Evolutionary conservation across 495 filamentous ascomycete species (phyloP), one percentile per base, ranked within the genome.

Genomic region (Daldinia concentrica): DNA sequence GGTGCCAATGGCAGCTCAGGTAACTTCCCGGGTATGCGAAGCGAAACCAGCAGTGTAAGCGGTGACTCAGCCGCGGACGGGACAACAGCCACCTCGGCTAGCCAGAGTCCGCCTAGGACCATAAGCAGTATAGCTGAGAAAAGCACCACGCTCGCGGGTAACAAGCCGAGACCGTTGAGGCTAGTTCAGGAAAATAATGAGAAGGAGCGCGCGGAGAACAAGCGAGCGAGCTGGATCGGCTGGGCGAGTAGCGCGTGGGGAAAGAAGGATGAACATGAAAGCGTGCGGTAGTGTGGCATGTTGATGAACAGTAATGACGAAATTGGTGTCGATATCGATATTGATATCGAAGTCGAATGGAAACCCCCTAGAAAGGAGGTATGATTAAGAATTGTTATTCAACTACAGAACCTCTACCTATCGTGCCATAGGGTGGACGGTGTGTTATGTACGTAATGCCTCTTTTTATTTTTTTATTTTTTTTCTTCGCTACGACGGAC

Each of bases 101-200:
- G 79, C 73, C 84, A 84, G 54, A 85, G 86, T 60, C 84, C 84
- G 73, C 85, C 86, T 57, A 81, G 88, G 41, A 64, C 64, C 12
- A 68, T 69, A 75, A 82, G 78, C 29, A 85, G 82, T 64, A 86
- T 85, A 62, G 86, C 82, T 41, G 89, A 92, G 78, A 84, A 80
- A 65, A 77, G 71, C 14, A 86, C 85, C 4, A 88, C 86, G 11
- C 83, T 90, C 58, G 83, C 83, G 2, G 91, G 91, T 5, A 94
- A 89, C 69, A 93, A 93, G 74, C 86, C 96, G 56, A 86, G 95
- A 32, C 95, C 95, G 1, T 81, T 99, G 75, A 84, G 95, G 43
- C 85, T 99, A 11, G 95, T 99, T 61, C 91, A 93, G 80, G 92
- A 86, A 81, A 84, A 81, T 41, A 78, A 73, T 43, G 79, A 74